Conservation (phyloP, 148 eudicot genomes). For the Rhododendron griersonianum region DNA sequence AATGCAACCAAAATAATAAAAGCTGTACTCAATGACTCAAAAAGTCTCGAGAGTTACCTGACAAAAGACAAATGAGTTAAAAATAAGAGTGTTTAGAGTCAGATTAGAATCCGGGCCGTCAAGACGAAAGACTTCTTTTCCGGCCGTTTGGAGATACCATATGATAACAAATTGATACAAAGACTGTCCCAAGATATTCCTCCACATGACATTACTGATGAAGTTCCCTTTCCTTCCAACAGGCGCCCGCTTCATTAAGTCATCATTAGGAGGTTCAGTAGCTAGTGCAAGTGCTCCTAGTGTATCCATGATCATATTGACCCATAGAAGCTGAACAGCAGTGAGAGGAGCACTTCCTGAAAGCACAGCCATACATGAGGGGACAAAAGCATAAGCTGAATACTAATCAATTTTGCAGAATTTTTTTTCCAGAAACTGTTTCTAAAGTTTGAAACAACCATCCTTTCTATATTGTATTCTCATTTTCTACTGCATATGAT, state of each 20-base stretch:
- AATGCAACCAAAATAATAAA: neutral
- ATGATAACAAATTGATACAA: slow-evolving; percentile 52
- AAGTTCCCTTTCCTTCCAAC: slow-evolving; percentile 67
- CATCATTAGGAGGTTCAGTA: slow-evolving; percentile 65
- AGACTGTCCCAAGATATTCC: slow-evolving; percentile 68
- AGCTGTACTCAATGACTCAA: neutral
- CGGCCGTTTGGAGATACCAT: slow-evolving; percentile 53
- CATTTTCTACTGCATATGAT: neutral
- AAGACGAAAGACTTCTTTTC: slow-evolving; percentile 38
- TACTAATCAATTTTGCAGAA: neutral
- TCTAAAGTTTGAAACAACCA: neutral
- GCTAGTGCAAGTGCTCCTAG: slow-evolving; percentile 71
- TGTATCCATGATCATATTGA: slow-evolving; percentile 80
- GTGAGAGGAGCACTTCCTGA: slow-evolving; percentile 64
- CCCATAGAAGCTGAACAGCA: slow-evolving; percentile 76
- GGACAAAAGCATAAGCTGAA: neutral
- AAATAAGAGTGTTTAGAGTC: slow-evolving; percentile 55
- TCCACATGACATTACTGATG: slow-evolving; percentile 71
- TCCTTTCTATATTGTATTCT: neutral
- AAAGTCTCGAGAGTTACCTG: slow-evolving; percentile 36
- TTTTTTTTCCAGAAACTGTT: neutral
- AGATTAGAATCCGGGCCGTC: slow-evolving; percentile 39
- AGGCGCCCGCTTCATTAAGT: slow-evolving; percentile 52
- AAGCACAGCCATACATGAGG: slow-evolving; percentile 3
- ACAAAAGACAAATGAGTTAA: slow-evolving; percentile 68